These are phyloP conservation scores for Boletellus ananiceps DNA, from an alignment of 768 basidiomycete genomes.

Conservation along the genomic window DNA sequence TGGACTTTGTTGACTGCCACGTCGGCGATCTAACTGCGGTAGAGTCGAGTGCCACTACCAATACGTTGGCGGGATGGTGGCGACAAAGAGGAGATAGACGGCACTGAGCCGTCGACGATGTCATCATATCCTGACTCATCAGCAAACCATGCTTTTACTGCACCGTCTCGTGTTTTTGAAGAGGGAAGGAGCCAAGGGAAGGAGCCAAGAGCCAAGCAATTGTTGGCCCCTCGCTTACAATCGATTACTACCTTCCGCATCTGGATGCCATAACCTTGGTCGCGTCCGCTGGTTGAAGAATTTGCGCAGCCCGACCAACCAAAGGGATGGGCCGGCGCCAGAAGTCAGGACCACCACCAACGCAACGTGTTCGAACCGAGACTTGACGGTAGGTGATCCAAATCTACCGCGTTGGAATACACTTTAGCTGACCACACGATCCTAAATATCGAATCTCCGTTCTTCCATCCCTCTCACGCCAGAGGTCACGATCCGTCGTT, in stretches of 20 bases:
- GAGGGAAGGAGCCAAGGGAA: neutral
- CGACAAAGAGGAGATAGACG: neutral
- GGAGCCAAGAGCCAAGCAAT: slow-evolving; percentile 12
- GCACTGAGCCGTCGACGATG: neutral
- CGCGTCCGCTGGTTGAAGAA: neutral
- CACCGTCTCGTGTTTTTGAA: neutral
- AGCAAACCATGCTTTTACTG: neutral
- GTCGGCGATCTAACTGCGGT: neutral
- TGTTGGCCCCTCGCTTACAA: neutral
- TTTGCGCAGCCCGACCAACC: neutral
- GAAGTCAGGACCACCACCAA: too few relatives aligned
- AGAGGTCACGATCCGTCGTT: slow-evolving; percentile 60
- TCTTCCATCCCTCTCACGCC: slow-evolving; percentile 31
- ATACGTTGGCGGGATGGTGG: too few relatives aligned
- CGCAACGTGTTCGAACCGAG: too few relatives aligned
- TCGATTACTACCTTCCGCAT: slow-evolving; percentile 17
- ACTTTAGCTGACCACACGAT: neutral
- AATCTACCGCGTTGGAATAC: too few relatives aligned
- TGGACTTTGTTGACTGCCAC: neutral
- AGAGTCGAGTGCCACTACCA: too few relatives aligned
- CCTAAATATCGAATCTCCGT: slow-evolving; percentile 33
- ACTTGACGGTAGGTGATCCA: too few relatives aligned
- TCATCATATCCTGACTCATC: neutral
- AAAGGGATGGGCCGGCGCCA: too few relatives aligned
- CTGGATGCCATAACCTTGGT: neutral